phyloP scores from a whole-genome alignment of 306 rosid genomes.

The Malus sylvestris region DNA sequence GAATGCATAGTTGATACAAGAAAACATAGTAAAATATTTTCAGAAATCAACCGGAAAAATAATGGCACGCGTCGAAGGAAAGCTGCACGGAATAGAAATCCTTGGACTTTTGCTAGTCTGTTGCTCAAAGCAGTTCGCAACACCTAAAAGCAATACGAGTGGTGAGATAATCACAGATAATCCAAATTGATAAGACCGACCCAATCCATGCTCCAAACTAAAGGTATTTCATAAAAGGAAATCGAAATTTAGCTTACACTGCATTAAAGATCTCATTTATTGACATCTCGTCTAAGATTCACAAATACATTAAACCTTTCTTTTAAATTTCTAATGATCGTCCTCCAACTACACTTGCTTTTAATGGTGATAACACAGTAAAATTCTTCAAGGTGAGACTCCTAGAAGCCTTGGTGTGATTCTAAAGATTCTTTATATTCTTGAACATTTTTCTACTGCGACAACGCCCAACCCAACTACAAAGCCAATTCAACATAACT shows the following conservation, averaged over 20 bases:
- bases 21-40: slow-evolving; percentile 83
- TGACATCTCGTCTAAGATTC: neutral
- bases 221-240: neutral
- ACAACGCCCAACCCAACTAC: too few species aligned
- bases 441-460: neutral
- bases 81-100: slow-evolving; percentile 97
- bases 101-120: slow-evolving; percentile 99
- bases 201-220: neutral
- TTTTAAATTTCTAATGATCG: neutral
- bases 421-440: neutral
- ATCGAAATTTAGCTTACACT: neutral
- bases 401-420: neutral
- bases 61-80: slow-evolving; percentile 93
- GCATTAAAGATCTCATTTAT: neutral
- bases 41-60: slow-evolving; percentile 78
- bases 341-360: neutral
- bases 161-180: neutral
- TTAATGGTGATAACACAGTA: neutral
- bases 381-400: neutral
- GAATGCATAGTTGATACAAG: slow-evolving; percentile 81
- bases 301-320: neutral
- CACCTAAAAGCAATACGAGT: slow-evolving; percentile 45
- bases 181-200: neutral
- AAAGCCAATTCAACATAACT: neutral
- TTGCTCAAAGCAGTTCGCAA: slow-evolving; percentile 90